These are phyloP conservation scores for Draba incana DNA, from an alignment of 345 rosid species.

Conservation along the genomic window DNA sequence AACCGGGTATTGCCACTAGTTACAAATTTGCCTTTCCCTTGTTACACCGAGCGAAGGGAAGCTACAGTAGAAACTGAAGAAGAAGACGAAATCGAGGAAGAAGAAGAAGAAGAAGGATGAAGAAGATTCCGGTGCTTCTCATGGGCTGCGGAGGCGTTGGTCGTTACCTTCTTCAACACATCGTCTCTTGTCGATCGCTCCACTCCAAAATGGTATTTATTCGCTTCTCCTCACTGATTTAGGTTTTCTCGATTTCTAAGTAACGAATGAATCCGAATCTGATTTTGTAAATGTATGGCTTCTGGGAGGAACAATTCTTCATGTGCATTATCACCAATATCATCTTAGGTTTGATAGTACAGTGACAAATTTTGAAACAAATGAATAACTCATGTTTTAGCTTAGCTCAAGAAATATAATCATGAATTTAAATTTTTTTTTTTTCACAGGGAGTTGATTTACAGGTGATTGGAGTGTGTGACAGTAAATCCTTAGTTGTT, in stretches of 20 bases:
- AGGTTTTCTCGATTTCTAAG: constrained; percentile 8
- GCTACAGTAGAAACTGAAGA: not conserved
- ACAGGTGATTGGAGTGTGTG: constrained; percentile 82
- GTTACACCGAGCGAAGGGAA: not conserved
- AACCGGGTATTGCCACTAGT: too few species aligned
- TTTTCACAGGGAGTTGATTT: constrained; percentile 66
- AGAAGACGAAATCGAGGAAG: constrained; percentile 17
- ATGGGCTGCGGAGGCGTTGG: constrained; percentile 96
- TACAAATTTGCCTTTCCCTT: too few species aligned
- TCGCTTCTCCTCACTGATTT: not conserved
- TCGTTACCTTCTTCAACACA: constrained; percentile 79
- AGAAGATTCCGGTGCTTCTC: constrained; percentile 67
- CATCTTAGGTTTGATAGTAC: constrained; percentile 7
- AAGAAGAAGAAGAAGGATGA: constrained; percentile 46
- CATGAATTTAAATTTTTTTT: not conserved
- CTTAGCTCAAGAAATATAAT: constrained; percentile 13
- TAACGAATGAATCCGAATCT: not conserved
- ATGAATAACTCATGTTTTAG: not conserved
- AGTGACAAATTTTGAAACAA: not conserved
- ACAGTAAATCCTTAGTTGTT: constrained; percentile 65
- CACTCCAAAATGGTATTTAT: constrained; percentile 62
- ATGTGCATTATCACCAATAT: not conserved
- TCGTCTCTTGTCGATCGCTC: constrained; percentile 82
- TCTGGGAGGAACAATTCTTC: not conserved
- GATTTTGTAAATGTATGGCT: not conserved